Evolutionary conservation across 345 rosid species (phyloP).

Genomic region (Schrenkiella parvula): DNA sequence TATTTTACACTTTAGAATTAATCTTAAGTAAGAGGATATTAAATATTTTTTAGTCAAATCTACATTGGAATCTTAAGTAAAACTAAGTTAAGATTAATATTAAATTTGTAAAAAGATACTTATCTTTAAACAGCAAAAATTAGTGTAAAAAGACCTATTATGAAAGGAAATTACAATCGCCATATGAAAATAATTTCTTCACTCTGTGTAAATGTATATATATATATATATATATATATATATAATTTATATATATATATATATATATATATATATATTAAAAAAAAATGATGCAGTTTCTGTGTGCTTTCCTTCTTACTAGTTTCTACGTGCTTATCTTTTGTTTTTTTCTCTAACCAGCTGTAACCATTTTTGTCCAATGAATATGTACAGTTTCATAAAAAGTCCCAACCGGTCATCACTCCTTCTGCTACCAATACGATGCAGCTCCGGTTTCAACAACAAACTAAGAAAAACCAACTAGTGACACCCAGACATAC

Average conservation of each 20-base stretch:
- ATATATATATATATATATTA: no score
- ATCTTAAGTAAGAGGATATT: no score
- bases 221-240: no score
- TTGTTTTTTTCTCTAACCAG: constrained; percentile 11
- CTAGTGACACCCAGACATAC: neutral
- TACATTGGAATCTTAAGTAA: no score
- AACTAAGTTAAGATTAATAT: no score
- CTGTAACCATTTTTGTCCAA: constrained; percentile 30
- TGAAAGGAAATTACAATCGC: neutral
- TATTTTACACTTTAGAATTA: no score
- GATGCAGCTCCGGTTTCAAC: constrained; percentile 1
- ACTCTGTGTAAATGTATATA: neutral
- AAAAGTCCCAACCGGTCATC: constrained; percentile 25
- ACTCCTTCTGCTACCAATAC: constrained; percentile 8
- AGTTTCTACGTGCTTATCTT: neutral
- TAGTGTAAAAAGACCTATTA: neutral
- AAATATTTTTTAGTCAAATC: no score
- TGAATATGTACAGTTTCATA: constrained; percentile 20
- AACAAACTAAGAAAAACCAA: neutral
- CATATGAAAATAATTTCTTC: neutral
- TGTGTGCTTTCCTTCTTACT: constrained; percentile 6
- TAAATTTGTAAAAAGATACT: no score
- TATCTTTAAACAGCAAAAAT: neutral
- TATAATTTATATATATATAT: no score
- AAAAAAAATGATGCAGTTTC: neutral